Evolutionary conservation across 2,329 filamentous ascomycete species (phyloP).

Genomic region (Fusarium humuli): DNA sequence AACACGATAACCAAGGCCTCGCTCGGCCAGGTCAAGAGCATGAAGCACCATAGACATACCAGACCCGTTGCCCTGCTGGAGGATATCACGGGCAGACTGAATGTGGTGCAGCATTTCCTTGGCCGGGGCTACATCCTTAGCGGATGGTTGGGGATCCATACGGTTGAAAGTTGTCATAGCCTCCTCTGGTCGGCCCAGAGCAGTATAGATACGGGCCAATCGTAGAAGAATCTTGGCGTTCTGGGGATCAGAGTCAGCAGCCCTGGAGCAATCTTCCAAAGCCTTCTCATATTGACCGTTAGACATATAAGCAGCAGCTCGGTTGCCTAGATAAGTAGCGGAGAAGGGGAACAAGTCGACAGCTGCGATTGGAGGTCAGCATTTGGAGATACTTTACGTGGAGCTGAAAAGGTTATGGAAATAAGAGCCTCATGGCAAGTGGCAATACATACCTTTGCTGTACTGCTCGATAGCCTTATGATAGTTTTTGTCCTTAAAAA

Average conservation of each 20-base stretch:
- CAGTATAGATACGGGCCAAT: constrained; percentile 89
- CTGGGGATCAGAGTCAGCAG: constrained; percentile 83
- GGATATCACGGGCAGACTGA: constrained; percentile 79
- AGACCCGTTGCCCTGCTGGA: constrained; percentile 79
- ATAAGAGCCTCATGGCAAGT: not conserved
- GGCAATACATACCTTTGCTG: constrained; percentile 78
- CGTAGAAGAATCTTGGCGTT: constrained; percentile 91
- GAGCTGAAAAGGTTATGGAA: not conserved
- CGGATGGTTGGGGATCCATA: constrained; percentile 82
- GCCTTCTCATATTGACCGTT: constrained; percentile 82
- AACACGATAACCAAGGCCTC: constrained; percentile 79
- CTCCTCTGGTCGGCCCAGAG: constrained; percentile 85
- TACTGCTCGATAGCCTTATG: constrained; percentile 90
- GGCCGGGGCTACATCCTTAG: constrained; percentile 87
- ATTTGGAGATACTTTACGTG: constrained; percentile 13
- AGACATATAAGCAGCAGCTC: constrained; percentile 93
- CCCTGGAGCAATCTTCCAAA: constrained; percentile 85
- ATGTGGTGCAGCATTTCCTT: constrained; percentile 87
- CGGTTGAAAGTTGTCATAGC: constrained; percentile 84
- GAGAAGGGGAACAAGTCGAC: constrained; percentile 88
- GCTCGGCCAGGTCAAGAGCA: constrained; percentile 90
- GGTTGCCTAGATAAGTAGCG: constrained; percentile 92
- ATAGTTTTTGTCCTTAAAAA: constrained; percentile 96
- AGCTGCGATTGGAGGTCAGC: constrained; percentile 64
- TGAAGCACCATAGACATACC: constrained; percentile 92